These are phyloP conservation scores for Podospora bellae-mahoneyi DNA, from an alignment of 495 filamentous ascomycete genomes.

Conservation along the genomic window DNA sequence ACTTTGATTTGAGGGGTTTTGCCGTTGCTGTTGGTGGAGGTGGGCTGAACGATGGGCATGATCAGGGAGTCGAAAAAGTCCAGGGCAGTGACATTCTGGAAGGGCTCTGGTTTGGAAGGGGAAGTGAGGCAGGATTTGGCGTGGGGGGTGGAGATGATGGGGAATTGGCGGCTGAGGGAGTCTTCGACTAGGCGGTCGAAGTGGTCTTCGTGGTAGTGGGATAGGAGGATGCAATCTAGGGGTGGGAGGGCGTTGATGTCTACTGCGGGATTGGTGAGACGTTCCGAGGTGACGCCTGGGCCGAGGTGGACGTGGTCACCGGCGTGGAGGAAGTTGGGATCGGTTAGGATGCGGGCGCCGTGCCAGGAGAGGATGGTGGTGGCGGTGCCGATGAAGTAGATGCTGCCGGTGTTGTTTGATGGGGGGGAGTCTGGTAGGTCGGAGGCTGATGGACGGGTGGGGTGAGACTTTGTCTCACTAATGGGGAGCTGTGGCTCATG, in stretches of 20 bases:
- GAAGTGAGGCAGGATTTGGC: slow-evolving; percentile 51
- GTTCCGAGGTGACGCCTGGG: slow-evolving; percentile 53
- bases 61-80: slow-evolving; percentile 54
- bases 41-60: slow-evolving; percentile 41
- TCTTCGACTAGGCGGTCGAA: slow-evolving; percentile 63
- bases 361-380: slow-evolving; percentile 65
- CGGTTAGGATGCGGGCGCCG: slow-evolving; percentile 62
- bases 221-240: slow-evolving; percentile 59
- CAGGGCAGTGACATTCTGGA: slow-evolving; percentile 52
- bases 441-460: slow-evolving; percentile 3
- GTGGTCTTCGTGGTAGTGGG: slow-evolving; percentile 66
- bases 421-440: not conserved
- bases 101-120: slow-evolving; percentile 44
- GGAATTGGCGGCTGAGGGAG: slow-evolving; percentile 53
- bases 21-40: slow-evolving; percentile 13
- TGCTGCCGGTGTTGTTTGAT: slow-evolving; percentile 22
- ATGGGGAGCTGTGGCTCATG: slow-evolving; percentile 20
- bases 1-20: slow-evolving; percentile 48
- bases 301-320: slow-evolving; percentile 68
- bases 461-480: slow-evolving; percentile 21
- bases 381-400: slow-evolving; percentile 63
- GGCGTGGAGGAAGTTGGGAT: slow-evolving; percentile 69
- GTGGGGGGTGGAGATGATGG: slow-evolving; percentile 65
- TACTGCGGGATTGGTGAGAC: slow-evolving; percentile 57
- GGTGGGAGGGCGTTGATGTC: slow-evolving; percentile 59